These are phyloP conservation scores for Sistotremastrum niveocremeum DNA, from an alignment of 768 basidiomycete genomes.

Conservation along the genomic window DNA sequence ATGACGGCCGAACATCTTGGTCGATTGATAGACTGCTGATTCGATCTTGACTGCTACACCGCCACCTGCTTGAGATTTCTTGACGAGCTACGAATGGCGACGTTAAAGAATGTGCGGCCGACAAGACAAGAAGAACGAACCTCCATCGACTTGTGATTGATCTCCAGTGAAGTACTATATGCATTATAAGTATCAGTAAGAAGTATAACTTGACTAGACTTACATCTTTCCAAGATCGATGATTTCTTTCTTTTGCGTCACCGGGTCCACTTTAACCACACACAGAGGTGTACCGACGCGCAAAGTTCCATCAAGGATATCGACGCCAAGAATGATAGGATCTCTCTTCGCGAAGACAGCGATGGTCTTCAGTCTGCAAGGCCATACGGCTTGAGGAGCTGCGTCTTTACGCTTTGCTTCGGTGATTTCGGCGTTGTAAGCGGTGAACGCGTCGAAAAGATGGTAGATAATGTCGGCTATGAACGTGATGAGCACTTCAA, in stretches of 20 bases:
- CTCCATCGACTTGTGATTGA: conserved; percentile 86
- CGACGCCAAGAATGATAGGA: conserved; percentile 93
- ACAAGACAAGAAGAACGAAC: conserved; percentile 21
- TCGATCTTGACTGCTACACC: conserved; percentile 99
- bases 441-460: conserved; percentile 90
- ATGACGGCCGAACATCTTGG: conserved; percentile 92
- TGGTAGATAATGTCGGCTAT: conserved; percentile 98
- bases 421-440: conserved; percentile 80
- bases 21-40: conserved; percentile 88
- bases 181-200: conserved; percentile 4
- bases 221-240: conserved; percentile 92
- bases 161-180: conserved; percentile 83
- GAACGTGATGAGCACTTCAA: conserved; percentile 4
- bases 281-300: conserved; percentile 90
- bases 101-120: not conserved
- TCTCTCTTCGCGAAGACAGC: conserved; percentile 95
- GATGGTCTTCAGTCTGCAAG: conserved; percentile 83
- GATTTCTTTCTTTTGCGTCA: conserved; percentile 80
- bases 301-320: conserved; percentile 86
- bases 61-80: conserved; percentile 87
- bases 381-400: conserved; percentile 93
- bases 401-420: conserved; percentile 90
- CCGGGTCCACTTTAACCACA: conserved; percentile 84
- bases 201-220: conserved; percentile 15
- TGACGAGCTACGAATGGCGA: conserved; percentile 50